A percentile compares a stretch with the other conserved stretches of the same genome.
Conservation (phyloP, 2,329 filamentous ascomycete species). For the Sclerotiophoma versabilis region DNA sequence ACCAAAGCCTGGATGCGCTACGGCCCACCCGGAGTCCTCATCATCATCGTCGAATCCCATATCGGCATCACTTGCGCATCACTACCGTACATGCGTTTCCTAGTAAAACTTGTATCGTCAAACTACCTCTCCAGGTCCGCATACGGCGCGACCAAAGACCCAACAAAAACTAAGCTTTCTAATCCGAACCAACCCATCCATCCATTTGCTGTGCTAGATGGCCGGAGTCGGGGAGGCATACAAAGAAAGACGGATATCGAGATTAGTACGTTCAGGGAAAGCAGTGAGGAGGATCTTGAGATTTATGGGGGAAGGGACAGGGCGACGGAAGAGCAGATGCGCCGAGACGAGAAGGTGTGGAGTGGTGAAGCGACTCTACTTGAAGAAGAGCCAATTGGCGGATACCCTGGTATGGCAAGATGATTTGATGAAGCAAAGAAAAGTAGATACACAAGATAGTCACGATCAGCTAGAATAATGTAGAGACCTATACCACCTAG, state of each 20-base stretch:
- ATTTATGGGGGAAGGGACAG: not conserved
- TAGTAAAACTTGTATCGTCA: conserved; percentile 13
- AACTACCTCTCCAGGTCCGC: conserved; percentile 3
- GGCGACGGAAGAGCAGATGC: conserved; percentile 12
- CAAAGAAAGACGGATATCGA: conserved; percentile 11
- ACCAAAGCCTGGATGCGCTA: conserved; percentile 16
- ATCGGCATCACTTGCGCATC: conserved; percentile 16
- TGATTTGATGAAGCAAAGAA: not conserved
- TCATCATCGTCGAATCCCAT: conserved; percentile 18
- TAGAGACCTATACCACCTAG: too few species aligned
- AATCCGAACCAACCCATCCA: not conserved
- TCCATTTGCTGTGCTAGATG: conserved; percentile 6
- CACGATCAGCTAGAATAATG: too few species aligned
- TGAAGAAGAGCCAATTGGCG: not conserved
- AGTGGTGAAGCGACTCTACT: not conserved
- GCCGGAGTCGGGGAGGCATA: not conserved
- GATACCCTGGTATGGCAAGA: not conserved
- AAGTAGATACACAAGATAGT: not conserved
- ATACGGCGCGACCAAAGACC: conserved; percentile 8
- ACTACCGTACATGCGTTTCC: conserved; percentile 14
- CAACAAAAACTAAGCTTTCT: conserved; percentile 4
- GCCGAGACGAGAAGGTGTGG: conserved; percentile 4
- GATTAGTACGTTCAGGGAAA: conserved; percentile 6
- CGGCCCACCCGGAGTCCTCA: conserved; percentile 15
- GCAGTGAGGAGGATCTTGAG: conserved; percentile 2